These are phyloP conservation scores for Cairneyella variabilis DNA, from an alignment of 495 filamentous ascomycete genomes.

Conservation along the genomic window DNA sequence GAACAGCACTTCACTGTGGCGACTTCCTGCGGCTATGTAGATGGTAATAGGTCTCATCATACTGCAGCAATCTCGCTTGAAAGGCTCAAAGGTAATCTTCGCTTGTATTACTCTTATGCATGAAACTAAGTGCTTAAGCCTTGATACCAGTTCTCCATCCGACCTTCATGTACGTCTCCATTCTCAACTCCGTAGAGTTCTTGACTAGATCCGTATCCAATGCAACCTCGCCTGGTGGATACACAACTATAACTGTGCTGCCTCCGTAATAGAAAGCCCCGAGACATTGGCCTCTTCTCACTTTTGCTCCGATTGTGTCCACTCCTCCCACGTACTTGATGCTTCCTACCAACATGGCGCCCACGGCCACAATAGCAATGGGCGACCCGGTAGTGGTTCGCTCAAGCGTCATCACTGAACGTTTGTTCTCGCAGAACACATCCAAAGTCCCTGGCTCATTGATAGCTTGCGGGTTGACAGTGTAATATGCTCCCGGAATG, in stretches of 20 bases:
- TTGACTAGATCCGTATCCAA: constrained; percentile 38
- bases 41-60: no score
- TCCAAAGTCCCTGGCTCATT: constrained; percentile 38
- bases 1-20: no score
- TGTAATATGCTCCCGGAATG: constrained; percentile 33
- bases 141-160: constrained; percentile 31
- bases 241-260: constrained; percentile 38
- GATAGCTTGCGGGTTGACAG: constrained; percentile 39
- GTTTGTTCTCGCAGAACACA: constrained; percentile 41
- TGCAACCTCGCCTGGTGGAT: constrained; percentile 33
- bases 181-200: constrained; percentile 25
- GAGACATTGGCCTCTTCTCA: constrained; percentile 39
- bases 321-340: constrained; percentile 36
- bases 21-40: no score
- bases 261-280: constrained; percentile 41
- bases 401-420: constrained; percentile 36
- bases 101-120: no score
- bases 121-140: no score
- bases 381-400: constrained; percentile 29
- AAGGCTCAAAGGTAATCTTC: no score
- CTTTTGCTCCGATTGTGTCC: constrained; percentile 25
- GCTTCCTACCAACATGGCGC: constrained; percentile 40
- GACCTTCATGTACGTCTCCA: constrained; percentile 34
- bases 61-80: no score
- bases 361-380: constrained; percentile 36